A percentile compares a stretch with the other conserved stretches of the same genome.
phyloP scores from a whole-genome alignment of 129 eudicot species.

The Chrysanthemum lavandulifolium region DNA sequence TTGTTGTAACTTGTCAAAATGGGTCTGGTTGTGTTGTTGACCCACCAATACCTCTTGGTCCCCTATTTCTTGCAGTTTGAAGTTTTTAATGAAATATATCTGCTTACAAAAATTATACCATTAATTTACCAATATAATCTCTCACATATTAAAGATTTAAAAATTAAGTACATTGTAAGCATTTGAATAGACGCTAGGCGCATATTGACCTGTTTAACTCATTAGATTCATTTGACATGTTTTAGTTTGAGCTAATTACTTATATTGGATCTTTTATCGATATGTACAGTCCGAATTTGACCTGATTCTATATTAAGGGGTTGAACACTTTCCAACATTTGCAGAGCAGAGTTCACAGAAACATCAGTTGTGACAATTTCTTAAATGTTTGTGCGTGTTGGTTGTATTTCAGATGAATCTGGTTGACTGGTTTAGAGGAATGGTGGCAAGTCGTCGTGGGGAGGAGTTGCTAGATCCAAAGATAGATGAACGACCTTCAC shows the following conservation, averaged over 20 bases:
- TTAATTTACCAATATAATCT: no score
- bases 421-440: constrained; percentile 95
- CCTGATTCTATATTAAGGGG: background rate
- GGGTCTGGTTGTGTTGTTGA: no score
- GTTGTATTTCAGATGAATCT: constrained; percentile 71
- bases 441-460: constrained; percentile 77
- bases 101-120: no score
- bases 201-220: background rate
- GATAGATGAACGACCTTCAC: constrained; percentile 60
- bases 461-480: constrained; percentile 76
- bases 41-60: no score
- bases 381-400: background rate
- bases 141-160: no score
- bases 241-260: background rate
- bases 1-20: no score
- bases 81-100: no score
- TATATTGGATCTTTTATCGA: background rate
- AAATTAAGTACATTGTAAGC: no score
- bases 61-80: no score
- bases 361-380: background rate
- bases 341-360: background rate
- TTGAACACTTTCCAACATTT: background rate
- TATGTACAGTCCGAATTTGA: background rate
- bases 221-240: background rate
- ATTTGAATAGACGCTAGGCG: no score